phyloP scores from a whole-genome alignment of 768 basidiomycete species.

The Serendipita sp. region DNA sequence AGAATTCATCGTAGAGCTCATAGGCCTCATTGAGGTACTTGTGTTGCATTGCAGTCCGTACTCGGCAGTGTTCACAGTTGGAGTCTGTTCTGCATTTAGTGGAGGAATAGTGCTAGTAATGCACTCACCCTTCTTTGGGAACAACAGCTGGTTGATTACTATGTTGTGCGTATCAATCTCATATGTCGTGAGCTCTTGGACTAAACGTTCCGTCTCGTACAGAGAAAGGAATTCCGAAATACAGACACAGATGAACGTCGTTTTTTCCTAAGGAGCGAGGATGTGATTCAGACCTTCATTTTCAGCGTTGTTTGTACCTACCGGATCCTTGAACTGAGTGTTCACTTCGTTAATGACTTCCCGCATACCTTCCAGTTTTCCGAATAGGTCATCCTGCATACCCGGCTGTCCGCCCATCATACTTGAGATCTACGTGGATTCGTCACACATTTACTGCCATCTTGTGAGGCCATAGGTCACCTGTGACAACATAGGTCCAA shows the following conservation, averaged over 20 bases:
- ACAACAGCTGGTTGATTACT: slow-evolving; percentile 92
- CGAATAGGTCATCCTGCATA: slow-evolving; percentile 96
- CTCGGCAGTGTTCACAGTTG: slow-evolving; percentile 88
- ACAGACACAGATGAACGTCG: slow-evolving; percentile 96
- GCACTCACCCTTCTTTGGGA: slow-evolving; percentile 69
- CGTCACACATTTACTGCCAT: neutral
- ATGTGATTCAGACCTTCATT: neutral
- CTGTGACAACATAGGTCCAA: slow-evolving; percentile 94
- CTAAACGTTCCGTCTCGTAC: slow-evolving; percentile 95
- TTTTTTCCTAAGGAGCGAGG: slow-evolving; percentile 57
- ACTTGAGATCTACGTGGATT: slow-evolving; percentile 53
- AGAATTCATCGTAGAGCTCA: slow-evolving; percentile 94
- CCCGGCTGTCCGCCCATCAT: slow-evolving; percentile 91
- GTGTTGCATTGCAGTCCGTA: slow-evolving; percentile 94
- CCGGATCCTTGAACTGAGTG: slow-evolving; percentile 97
- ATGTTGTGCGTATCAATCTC: slow-evolving; percentile 99
- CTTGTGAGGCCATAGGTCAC: slow-evolving; percentile 14
- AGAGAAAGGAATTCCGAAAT: slow-evolving; percentile 97
- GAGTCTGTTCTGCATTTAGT: slow-evolving; percentile 35
- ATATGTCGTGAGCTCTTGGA: slow-evolving; percentile 86
- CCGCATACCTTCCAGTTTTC: slow-evolving; percentile 92
- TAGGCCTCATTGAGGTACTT: slow-evolving; percentile 94
- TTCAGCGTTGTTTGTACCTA: slow-evolving; percentile 23
- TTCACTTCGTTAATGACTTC: slow-evolving; percentile 96
- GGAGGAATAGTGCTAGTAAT: neutral